Evolutionary conservation across 495 filamentous ascomycete species (phyloP).

Genomic region (Amorphotheca resinae): DNA sequence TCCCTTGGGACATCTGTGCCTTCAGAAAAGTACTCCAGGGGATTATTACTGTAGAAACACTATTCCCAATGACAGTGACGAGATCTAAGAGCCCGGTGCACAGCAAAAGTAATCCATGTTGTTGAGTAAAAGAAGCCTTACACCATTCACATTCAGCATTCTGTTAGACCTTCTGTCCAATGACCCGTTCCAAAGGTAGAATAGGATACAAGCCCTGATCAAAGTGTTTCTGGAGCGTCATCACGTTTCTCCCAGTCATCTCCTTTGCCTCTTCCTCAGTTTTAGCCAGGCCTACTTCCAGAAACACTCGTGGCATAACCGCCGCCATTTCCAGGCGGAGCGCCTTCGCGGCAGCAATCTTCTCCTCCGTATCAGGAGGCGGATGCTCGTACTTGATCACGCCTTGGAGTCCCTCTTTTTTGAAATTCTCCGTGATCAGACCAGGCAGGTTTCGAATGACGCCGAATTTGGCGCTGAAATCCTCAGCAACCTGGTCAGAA

Average conservation of each 20-base stretch:
- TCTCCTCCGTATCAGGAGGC: background rate
- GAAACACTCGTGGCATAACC: background rate
- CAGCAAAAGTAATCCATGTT: no score
- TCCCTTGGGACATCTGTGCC: no score
- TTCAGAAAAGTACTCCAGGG: no score
- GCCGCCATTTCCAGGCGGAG: background rate
- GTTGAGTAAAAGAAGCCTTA: no score
- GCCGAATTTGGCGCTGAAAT: background rate
- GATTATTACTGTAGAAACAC: no score
- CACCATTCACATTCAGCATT: no score
- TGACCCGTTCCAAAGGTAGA: background rate
- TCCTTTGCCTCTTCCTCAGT: background rate
- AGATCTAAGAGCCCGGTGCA: no score
- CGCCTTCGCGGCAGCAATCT: background rate
- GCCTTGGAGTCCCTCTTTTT: background rate
- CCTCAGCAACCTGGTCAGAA: no score
- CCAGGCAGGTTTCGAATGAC: background rate
- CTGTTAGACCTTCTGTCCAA: background rate
- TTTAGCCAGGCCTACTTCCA: background rate
- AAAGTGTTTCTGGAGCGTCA: background rate
- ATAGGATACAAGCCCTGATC: constrained; percentile 1
- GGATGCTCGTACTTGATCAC: background rate
- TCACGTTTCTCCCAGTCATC: background rate
- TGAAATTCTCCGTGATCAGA: background rate
- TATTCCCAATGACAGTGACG: no score